Evolutionary conservation across 768 basidiomycete species (phyloP).

Genomic region (Kwoniella sp.): DNA sequence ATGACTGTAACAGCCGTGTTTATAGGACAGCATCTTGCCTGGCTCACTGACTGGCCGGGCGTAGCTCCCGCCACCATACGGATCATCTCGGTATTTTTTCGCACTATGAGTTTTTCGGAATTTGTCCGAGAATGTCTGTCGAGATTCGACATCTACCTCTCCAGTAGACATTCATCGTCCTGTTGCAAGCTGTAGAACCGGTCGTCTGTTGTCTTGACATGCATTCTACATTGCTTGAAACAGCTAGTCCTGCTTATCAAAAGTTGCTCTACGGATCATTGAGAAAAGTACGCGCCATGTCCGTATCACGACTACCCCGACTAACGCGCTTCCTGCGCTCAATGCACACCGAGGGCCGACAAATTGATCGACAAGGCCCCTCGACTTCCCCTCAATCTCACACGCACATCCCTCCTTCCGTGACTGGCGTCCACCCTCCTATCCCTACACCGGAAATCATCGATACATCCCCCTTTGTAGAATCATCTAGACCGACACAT

Average conservation of each 20-base stretch:
- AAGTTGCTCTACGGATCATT: no score
- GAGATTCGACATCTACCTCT: not conserved
- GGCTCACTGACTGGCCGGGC: no score
- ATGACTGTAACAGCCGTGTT: no score
- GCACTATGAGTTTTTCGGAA: constrained; percentile 2
- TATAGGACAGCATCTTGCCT: no score
- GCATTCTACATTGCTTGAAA: no score
- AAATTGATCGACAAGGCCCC: constrained; percentile 43
- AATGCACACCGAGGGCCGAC: constrained; percentile 47
- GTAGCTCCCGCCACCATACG: not conserved
- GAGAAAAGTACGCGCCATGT: constrained; percentile 14
- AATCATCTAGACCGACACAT: constrained; percentile 22
- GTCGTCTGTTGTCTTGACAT: no score
- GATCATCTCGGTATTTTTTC: constrained; percentile 7
- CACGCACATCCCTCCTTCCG: constrained; percentile 17
- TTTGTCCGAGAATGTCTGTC: constrained; percentile 32
- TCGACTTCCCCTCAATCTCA: constrained; percentile 25
- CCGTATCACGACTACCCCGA: constrained; percentile 31
- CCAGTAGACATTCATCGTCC: no score
- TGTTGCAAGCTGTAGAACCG: no score
- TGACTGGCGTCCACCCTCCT: constrained; percentile 6
- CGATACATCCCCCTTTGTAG: constrained; percentile 2
- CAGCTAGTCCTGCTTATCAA: no score
- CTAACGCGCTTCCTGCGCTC: constrained; percentile 23
- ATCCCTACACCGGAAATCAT: constrained; percentile 4